Evolutionary conservation across 495 filamentous ascomycete species (phyloP), one percentile per base, ranked within the genome.

Genomic region (Xylaria longipes): DNA sequence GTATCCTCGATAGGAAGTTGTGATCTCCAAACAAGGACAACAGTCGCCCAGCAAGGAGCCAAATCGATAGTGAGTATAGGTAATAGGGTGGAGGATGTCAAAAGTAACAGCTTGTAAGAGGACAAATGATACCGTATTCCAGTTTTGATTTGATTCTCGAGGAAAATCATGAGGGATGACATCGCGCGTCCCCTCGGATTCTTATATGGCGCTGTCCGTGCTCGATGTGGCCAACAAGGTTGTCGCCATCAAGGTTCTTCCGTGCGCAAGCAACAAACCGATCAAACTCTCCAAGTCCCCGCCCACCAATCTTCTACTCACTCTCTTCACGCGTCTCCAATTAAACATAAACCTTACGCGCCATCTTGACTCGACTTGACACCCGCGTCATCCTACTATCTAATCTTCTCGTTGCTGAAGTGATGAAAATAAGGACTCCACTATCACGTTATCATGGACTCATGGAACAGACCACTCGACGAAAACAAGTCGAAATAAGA

Each of bases 401-500:
- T 35, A 7, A 33, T 58, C 27, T 9, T 12, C 5, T 58, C 5
- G 57, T 6, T 11, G 57, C 54, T 31, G 29, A 35, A 37, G 57
- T 33, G 57, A 33, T 60, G 57, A 60, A 60, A 60, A 60, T 12
- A 22, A 1, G 31, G 31, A 17, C 57, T 33, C 57, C 57, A 60
- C 57, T 60, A 60, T 60, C 57, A 60, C 33, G 57, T 60, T 60
- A 60, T 37, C 57, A 33, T 60, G 31, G 57, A 37, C 57, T 60
- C 57, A 60, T 60, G 31, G 8, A 60, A 60, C 57, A 60, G 15
- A 29, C 57, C 57, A 60, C 57, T 17, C 20, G 57, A 60, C 57
- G 57, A 60, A 60, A 60, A 60, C 20, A 60, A 60, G 39, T 60
- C 57, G 57, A 35, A 60, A 60, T 58, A 60, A 60, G 39, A 60